A percentile compares a stretch with the other conserved stretches of the same genome.
Evolutionary conservation across 2,329 filamentous ascomycete genomes (phyloP).

Genomic region (Hypoxylon sp.): DNA sequence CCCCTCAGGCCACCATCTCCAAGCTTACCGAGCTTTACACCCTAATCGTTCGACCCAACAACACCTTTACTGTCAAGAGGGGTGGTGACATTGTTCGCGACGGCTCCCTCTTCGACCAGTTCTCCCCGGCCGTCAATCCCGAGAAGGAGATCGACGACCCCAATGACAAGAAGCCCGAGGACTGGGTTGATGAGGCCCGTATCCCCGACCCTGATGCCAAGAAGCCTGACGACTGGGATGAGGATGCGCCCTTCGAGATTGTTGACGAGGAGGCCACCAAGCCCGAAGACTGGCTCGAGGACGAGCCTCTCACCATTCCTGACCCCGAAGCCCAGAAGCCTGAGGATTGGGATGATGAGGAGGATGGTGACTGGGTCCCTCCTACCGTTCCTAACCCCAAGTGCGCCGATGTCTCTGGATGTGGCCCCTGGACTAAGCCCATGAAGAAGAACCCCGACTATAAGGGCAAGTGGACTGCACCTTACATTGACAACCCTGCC

Average conservation of each 20-base stretch:
- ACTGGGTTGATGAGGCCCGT: constrained; percentile 95
- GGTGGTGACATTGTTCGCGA: constrained; percentile 91
- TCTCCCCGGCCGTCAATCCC: constrained; percentile 93
- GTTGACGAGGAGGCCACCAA: constrained; percentile 91
- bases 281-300: constrained; percentile 96
- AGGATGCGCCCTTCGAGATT: constrained; percentile 97
- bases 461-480: constrained; percentile 99
- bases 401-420: constrained; percentile 93
- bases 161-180: constrained; percentile 92
- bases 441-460: constrained; percentile 95
- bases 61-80: constrained; percentile 93
- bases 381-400: constrained; percentile 95
- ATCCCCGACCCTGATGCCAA: constrained; percentile 92
- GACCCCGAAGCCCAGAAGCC: constrained; percentile 98
- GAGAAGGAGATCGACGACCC: constrained; percentile 93
- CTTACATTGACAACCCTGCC: constrained; percentile 94
- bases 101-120: constrained; percentile 94
- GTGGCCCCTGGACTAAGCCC: constrained; percentile 92
- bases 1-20: constrained; percentile 87
- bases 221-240: constrained; percentile 99
- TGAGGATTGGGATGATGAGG: constrained; percentile 99
- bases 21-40: constrained; percentile 98
- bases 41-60: constrained; percentile 94
- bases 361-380: constrained; percentile 97
- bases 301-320: constrained; percentile 84